Percentiles rank a stretch among this genome's conserved stretches.
phyloP scores from a whole-genome alignment of 306 rosid genomes.

The Quercus robur region DNA sequence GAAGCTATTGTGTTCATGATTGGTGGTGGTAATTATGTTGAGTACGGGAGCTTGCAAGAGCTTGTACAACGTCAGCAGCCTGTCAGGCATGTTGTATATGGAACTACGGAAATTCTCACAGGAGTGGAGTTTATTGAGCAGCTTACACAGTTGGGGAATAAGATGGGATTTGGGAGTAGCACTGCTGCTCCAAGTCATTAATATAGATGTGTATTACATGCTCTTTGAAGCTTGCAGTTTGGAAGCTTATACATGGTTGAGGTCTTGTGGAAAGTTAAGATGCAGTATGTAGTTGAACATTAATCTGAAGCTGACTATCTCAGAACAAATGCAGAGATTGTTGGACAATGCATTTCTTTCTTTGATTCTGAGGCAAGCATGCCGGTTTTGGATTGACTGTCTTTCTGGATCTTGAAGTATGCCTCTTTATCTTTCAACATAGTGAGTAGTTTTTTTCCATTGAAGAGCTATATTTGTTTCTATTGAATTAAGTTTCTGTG shows the following conservation, averaged over 20 bases:
- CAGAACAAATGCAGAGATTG: slow-evolving; percentile 17
- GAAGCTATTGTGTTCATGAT: slow-evolving; percentile 95
- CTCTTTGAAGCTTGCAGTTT: slow-evolving; percentile 17
- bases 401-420: slow-evolving; percentile 12
- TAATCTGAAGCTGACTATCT: slow-evolving; percentile 18
- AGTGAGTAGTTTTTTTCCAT: slow-evolving; percentile 14
- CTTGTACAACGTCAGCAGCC: slow-evolving; percentile 79
- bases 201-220: slow-evolving; percentile 19
- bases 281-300: slow-evolving; percentile 7
- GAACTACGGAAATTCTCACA: slow-evolving; percentile 89
- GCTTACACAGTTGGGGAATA: slow-evolving; percentile 76
- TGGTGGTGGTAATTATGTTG: slow-evolving; percentile 95
- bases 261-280: slow-evolving; percentile 19
- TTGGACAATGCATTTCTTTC: slow-evolving; percentile 9
- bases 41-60: slow-evolving; percentile 88
- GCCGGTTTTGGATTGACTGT: slow-evolving; percentile 13
- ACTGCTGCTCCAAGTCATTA: slow-evolving; percentile 50
- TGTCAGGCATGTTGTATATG: slow-evolving; percentile 77
- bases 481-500: slow-evolving; percentile 5
- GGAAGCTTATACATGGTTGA: slow-evolving; percentile 20
- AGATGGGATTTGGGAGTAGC: slow-evolving; percentile 83
- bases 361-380: slow-evolving; percentile 27
- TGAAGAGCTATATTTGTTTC: slow-evolving; percentile 18
- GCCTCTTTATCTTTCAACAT: slow-evolving; percentile 20
- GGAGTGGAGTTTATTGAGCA: slow-evolving; percentile 93